Base-by-base conservation (phyloP, 192 early-diverging fungal genomes). In the Jimgerdemannia lactiflua region DNA sequence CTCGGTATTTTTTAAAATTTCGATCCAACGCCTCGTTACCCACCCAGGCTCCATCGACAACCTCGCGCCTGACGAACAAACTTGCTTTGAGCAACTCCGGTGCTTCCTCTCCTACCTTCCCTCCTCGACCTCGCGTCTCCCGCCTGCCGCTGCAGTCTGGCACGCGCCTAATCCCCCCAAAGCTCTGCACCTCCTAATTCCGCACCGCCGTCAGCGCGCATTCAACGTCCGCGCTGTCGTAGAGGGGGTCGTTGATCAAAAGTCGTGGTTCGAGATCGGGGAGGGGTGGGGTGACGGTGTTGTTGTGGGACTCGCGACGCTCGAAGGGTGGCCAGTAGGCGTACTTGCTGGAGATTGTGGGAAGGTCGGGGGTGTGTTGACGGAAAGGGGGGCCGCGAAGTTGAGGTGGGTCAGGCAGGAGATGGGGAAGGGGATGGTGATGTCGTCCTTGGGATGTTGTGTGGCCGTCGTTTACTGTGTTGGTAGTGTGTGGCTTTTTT, bases 261-360 rank as follows among this genome's bases (percentile, higher is more conserved):
- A 42, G 2, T 76, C 77, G 17, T 82, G 77, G 77, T 82, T 82
- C 67, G 80, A 82, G 42, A 82, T 82, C n/a, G 80, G 80, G 2
- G 29, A 19, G 65, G 74, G 77, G 18, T 82, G 80, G 80, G 80
- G 80, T 10, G 80, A 78, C 18, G 77, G 80, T 54, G 80, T 77
- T 17, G 77, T 82, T 2, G 77, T 76, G 67, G 80, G 74, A 4
- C 43, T 82, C 20, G 77, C 77, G 3, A 71, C 77, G 18, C 49
- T 78, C 42, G 39, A 73, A 68, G 80, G 80, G 3, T 82, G 78
- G 39, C 59, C 74, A 8, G 74, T 82, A n/a, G 80, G 80, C 67
- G 71, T 82, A 20, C 64, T 78, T 9, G 67, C 77, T 3, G 76
- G 77, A 74, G 80, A 78, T 41, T 75, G 80, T 43, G 78, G 65